These are phyloP conservation scores for Stenocarpella maydis DNA, from an alignment of 2,329 filamentous ascomycete species.

Conservation along the genomic window DNA sequence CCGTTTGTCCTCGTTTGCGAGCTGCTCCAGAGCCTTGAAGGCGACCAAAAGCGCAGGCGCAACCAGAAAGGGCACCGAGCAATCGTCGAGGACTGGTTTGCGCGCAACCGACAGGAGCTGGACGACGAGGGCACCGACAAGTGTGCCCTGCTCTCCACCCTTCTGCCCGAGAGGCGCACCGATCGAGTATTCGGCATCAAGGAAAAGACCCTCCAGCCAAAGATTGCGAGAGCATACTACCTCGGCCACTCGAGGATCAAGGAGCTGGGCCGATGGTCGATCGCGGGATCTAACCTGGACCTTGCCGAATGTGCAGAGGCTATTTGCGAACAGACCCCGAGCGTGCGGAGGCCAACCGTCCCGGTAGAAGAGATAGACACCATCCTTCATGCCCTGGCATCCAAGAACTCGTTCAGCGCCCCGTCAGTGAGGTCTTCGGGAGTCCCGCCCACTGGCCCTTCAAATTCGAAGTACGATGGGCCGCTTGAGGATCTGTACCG, in stretches of 20 bases:
- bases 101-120: slow-evolving; percentile 65
- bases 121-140: slow-evolving; percentile 63
- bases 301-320: slow-evolving; percentile 75
- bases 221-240: slow-evolving; percentile 72
- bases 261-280: slow-evolving; percentile 70
- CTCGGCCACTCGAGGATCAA: slow-evolving; percentile 68
- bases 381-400: slow-evolving; percentile 71
- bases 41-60: slow-evolving; percentile 45
- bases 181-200: slow-evolving; percentile 82
- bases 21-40: slow-evolving; percentile 73
- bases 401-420: slow-evolving; percentile 75
- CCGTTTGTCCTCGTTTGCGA: slow-evolving; percentile 77
- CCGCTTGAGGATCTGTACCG: slow-evolving; percentile 65
- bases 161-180: slow-evolving; percentile 78
- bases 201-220: slow-evolving; percentile 65
- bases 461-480: slow-evolving; percentile 46
- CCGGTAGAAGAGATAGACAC: slow-evolving; percentile 78
- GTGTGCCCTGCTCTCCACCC: slow-evolving; percentile 74
- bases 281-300: slow-evolving; percentile 66
- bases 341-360: slow-evolving; percentile 47
- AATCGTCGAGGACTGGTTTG: slow-evolving; percentile 73
- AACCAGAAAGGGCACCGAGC: slow-evolving; percentile 44
- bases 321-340: slow-evolving; percentile 68
- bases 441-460: slow-evolving; percentile 30
- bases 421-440: slow-evolving; percentile 59